Conservation (phyloP, 192 early-diverging fungal species). For the Entomortierella lignicola region DNA sequence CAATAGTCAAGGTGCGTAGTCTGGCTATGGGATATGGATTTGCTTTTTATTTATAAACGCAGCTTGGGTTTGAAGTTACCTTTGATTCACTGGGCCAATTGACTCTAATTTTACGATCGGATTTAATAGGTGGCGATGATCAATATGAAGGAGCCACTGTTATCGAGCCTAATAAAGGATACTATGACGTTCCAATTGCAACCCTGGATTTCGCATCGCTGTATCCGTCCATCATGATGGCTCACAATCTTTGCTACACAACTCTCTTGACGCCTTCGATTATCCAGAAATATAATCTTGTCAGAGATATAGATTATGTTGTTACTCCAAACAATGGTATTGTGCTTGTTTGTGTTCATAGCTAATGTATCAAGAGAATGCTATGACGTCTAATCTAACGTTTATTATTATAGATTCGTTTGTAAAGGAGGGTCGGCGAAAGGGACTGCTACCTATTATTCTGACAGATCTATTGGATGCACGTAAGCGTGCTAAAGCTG, state of each 20-base stretch:
- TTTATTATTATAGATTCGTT: slow-evolving; percentile 76
- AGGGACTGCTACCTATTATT: slow-evolving; percentile 91
- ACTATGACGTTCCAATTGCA: slow-evolving; percentile 95
- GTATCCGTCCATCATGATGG: slow-evolving; percentile 99
- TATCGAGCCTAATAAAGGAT: slow-evolving; percentile 94
- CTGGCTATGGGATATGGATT: too few relatives aligned
- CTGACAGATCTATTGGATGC: slow-evolving; percentile 89
- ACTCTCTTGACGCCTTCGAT: slow-evolving; percentile 74
- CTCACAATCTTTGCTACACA: slow-evolving; percentile 98
- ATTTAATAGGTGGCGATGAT: slow-evolving; percentile 73
- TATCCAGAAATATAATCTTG: slow-evolving; percentile 73
- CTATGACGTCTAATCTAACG: not conserved
- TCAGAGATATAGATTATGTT: slow-evolving; percentile 86
- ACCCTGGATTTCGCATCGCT: slow-evolving; percentile 98
- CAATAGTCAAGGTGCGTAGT: slow-evolving; percentile 72
- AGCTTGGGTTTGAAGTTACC: too few relatives aligned
- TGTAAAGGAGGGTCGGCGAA: slow-evolving; percentile 76
- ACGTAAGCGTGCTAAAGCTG: slow-evolving; percentile 91
- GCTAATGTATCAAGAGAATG: not conserved
- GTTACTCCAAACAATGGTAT: slow-evolving; percentile 88
- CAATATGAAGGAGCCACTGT: slow-evolving; percentile 97
- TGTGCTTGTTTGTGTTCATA: not conserved
- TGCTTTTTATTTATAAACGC: too few relatives aligned
- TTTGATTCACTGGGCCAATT: not conserved
- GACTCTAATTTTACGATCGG: not conserved